Evolutionary conservation across 495 filamentous ascomycete species (phyloP), one percentile per base, ranked within the genome.

Genomic region (Hyphodiscus hymeniophilus): DNA sequence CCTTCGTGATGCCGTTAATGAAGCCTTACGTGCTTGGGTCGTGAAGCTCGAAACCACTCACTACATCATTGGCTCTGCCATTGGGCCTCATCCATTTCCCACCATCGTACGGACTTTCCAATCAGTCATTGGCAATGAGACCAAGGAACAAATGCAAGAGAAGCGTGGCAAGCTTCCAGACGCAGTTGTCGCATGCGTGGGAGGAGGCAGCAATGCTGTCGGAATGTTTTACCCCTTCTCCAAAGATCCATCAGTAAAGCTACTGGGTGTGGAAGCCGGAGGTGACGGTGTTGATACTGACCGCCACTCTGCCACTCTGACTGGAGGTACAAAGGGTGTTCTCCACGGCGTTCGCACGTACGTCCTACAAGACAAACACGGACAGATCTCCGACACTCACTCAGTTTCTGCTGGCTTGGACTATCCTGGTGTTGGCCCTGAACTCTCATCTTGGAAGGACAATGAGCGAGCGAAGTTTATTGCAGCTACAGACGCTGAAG

Each of bases 191-290:
- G 92, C 92, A 11, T 98, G 92, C 55, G 92, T 98, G 4, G 92
- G 92, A 36, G 92, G 92, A 51, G 92, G 92, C 36, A 84, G 76
- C 57, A 95, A 95, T 60, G 89, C 89, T 7, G 80, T 82, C 18
- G 89, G 89, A 67, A 95, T 95, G 87, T 95, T 98, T 70, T 89
- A 94, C 61, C 92, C 92, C 15, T 98, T 98, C 72, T 75, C 83
- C 28, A 79, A 87, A 33, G 91, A 98, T 54, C 73, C 75, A 1
- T 79, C 72, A 54, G 92, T 98, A 49, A 87, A 87, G 63, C 77
- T 98, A 0, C 68, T 97, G 3, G 92, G 92, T 45, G 90, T 98
- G 4, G 92, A 98, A 69, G 92, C 92, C 7, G 92, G 86, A n/a
- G 92, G 92, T 31, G 92, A 96, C 51, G 92, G 92, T 47, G 48